Conservation (phyloP, 257 asterid genomes). For the Ballota nigra region DNA sequence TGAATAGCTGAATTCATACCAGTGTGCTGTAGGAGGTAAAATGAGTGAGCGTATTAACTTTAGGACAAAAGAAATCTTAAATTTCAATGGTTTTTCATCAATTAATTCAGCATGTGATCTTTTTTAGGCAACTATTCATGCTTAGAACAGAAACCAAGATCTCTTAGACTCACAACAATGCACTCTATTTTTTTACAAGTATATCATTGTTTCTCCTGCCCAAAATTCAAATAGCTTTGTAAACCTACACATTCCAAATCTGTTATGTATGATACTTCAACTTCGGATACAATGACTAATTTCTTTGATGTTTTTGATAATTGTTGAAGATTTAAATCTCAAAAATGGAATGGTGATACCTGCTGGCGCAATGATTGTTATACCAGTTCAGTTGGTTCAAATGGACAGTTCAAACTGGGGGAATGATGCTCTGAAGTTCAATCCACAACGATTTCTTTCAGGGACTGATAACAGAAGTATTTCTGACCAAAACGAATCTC, state of each 20-base stretch:
- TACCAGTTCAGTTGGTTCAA: conserved; percentile 47
- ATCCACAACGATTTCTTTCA: conserved; percentile 40
- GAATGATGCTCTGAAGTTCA: conserved; percentile 39
- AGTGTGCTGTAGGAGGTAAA: not conserved
- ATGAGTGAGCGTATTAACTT: not conserved
- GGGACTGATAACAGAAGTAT: conserved; percentile 18
- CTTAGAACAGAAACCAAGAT: not conserved
- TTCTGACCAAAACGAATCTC: conserved; percentile 19
- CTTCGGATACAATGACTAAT: conserved; percentile 15
- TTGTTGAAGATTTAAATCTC: conserved; percentile 38
- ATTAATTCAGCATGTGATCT: not conserved
- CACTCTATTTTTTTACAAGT: not conserved
- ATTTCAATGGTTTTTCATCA: not conserved
- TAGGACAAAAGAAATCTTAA: not conserved
- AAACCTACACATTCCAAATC: not conserved
- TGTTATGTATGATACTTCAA: not conserved
- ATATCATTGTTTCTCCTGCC: not conserved
- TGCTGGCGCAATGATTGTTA: conserved; percentile 42
- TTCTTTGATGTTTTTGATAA: conserved; percentile 19
- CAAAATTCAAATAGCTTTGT: not conserved
- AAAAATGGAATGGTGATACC: conserved; percentile 38
- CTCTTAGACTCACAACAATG: not conserved
- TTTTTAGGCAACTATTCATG: not conserved
- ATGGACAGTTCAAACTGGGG: conserved; percentile 39
- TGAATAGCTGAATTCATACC: not conserved